Evolutionary conservation across 768 basidiomycete genomes (phyloP).

Genomic region (Strobilomyces echinocephalus): DNA sequence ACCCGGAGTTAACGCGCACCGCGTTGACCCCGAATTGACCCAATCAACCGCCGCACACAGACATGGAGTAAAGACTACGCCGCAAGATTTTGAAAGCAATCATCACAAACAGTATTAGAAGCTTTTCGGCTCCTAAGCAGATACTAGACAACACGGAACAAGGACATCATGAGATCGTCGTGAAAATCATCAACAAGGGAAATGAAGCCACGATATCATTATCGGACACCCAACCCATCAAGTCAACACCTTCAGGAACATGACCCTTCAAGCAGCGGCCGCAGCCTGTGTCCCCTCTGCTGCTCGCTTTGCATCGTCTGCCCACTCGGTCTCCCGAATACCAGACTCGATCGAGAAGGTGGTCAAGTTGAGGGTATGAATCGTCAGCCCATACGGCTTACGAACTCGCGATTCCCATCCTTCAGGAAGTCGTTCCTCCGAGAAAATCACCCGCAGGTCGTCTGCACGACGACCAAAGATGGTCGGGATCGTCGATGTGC

Average conservation of each 20-base stretch:
- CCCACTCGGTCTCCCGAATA: constrained; percentile 18
- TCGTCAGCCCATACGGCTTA: constrained; percentile 55
- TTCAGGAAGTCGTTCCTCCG: constrained; percentile 65
- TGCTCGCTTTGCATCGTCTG: background rate
- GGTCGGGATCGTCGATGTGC: constrained; percentile 55
- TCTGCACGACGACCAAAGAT: constrained; percentile 43
- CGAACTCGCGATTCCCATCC: constrained; percentile 64
- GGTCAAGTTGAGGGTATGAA: constrained; percentile 47
- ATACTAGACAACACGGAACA: background rate
- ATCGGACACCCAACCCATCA: background rate
- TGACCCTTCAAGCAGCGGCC: background rate
- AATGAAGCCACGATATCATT: background rate
- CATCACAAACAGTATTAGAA: too few species aligned
- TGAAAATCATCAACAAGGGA: background rate
- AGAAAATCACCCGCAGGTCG: constrained; percentile 52
- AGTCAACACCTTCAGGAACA: too few species aligned
- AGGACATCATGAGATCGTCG: background rate
- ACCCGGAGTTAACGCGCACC: too few species aligned
- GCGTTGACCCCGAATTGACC: too few species aligned
- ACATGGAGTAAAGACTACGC: too few species aligned
- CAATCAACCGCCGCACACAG: too few species aligned
- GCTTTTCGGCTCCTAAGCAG: too few species aligned
- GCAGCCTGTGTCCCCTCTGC: background rate
- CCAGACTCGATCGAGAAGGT: constrained; percentile 8
- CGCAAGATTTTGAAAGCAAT: too few species aligned